Evolutionary conservation across 179 eudicot species (phyloP).

Genomic region (Beta macrorhiza): DNA sequence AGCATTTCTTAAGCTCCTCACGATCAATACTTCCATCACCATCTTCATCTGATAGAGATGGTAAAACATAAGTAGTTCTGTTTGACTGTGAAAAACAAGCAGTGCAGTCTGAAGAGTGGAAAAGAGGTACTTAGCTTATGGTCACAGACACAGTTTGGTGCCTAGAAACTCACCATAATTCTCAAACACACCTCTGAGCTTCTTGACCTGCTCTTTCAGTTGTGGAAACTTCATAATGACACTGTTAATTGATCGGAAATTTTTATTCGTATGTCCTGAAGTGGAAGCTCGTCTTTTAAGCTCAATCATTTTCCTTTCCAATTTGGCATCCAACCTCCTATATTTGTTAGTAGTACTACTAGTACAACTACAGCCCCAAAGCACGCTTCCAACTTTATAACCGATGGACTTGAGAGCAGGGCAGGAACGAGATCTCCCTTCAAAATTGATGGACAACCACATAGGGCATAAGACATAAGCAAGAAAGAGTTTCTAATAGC

Average conservation of each 20-base stretch:
- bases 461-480: not conserved
- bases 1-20: slow-evolving; percentile 54
- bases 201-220: slow-evolving; percentile 56
- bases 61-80: not conserved
- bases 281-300: slow-evolving; percentile 31
- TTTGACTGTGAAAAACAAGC: not conserved
- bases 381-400: slow-evolving; percentile 47
- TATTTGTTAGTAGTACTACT: slow-evolving; percentile 36
- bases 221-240: slow-evolving; percentile 70
- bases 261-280: slow-evolving; percentile 31
- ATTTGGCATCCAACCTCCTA: slow-evolving; percentile 49
- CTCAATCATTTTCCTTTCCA: slow-evolving; percentile 59
- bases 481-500: not conserved
- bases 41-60: slow-evolving; percentile 47
- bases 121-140: not conserved
- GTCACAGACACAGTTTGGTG: not conserved
- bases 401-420: slow-evolving; percentile 42
- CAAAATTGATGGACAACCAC: slow-evolving; percentile 13
- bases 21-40: slow-evolving; percentile 49
- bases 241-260: slow-evolving; percentile 60
- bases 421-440: slow-evolving; percentile 40
- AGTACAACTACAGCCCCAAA: slow-evolving; percentile 36
- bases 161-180: slow-evolving; percentile 48
- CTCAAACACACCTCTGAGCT: slow-evolving; percentile 48
- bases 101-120: not conserved